Base-by-base conservation (phyloP, 768 basidiomycete genomes). In the Kockovaella imperatae region DNA sequence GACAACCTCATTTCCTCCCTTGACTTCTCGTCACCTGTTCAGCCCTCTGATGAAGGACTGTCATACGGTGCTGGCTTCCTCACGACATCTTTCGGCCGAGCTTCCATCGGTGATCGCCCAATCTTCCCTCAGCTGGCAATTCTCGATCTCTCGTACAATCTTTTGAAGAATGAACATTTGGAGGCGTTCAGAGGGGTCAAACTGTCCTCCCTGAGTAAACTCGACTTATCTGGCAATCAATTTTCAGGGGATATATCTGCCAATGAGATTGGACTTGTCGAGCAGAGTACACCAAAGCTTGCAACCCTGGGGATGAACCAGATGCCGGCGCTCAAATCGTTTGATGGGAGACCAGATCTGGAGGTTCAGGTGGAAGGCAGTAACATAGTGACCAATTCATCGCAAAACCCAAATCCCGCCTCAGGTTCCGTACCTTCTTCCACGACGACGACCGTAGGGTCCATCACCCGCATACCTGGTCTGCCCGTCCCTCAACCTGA, bases 21-120 rank as follows among this genome's bases (percentile, higher is more conserved):
- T 28, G 54, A 60, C 34, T 54, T 64, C 39, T 45, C 53, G 1
- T 43, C 49, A 17, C 64, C 67, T 4, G 42, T 61, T 39, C 56
- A 50, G 34, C 64, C 67, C 1, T 61, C 57, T 18, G 58, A 60
- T 26, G 59, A 65, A 29, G 60, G 64, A 14, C 39, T 64, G 18
- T 49, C 52, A 17, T 66, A 66, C 47, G 64, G 64, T 23, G 54
- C 53, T 11, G 64, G 64, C 4, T 66, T 66, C 50, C 49, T 66
- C 25, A 50, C 56, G 4, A 66, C 64, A 1, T 49, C 59, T 1
- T 62, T 66, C 53, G 49, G 57, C 11, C 45, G 64, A 4, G 52
- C 46, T 8, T 41, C 45, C 15, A 45, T 40, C 17, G 54, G 52
- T 18, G 35, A 35, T 5, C 36, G 45, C 25, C 36, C 39, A 11